phyloP scores from a whole-genome alignment of 495 filamentous ascomycete genomes.

The Aspergillus saccharolyticus region DNA sequence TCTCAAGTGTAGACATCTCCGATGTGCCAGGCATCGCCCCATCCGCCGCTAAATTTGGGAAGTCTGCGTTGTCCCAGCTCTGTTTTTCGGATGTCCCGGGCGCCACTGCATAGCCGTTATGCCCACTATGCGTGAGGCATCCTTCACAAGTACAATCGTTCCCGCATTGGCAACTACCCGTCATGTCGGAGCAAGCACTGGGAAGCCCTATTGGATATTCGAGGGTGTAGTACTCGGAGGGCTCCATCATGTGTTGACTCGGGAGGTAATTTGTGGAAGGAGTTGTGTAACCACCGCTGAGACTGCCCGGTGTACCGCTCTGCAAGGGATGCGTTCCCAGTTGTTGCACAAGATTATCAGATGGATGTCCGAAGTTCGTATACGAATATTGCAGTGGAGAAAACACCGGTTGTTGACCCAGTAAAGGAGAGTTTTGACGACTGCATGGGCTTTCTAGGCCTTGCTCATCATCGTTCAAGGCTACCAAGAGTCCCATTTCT shows the following conservation, averaged over 20 bases:
- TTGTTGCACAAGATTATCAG: conserved; percentile 14
- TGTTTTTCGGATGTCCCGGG: conserved; percentile 2
- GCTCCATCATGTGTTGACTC: conserved; percentile 36
- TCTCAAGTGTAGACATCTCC: neutral
- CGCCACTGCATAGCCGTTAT: conserved; percentile 32
- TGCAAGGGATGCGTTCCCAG: conserved; percentile 19
- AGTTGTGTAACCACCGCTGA: conserved; percentile 28
- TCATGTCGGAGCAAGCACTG: conserved; percentile 37
- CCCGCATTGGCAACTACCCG: conserved; percentile 47
- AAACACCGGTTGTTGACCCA: neutral
- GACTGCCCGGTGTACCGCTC: conserved; percentile 9
- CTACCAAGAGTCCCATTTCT: conserved; percentile 43
- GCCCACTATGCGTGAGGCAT: conserved; percentile 47
- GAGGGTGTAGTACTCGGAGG: conserved; percentile 42
- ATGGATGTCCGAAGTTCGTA: conserved; percentile 5
- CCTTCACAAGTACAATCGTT: conserved; percentile 47
- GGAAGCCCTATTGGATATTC: conserved; percentile 42
- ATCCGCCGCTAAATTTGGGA: neutral
- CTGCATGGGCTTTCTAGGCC: conserved; percentile 16
- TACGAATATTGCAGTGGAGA: conserved; percentile 8
- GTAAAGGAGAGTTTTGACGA: conserved; percentile 10
- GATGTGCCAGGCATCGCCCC: neutral
- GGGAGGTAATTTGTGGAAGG: conserved; percentile 22
- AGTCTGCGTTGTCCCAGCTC: neutral
- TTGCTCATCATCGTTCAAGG: conserved; percentile 29